These are phyloP conservation scores for Agrocybe praecox DNA, from an alignment of 768 basidiomycete genomes.

Conservation along the genomic window DNA sequence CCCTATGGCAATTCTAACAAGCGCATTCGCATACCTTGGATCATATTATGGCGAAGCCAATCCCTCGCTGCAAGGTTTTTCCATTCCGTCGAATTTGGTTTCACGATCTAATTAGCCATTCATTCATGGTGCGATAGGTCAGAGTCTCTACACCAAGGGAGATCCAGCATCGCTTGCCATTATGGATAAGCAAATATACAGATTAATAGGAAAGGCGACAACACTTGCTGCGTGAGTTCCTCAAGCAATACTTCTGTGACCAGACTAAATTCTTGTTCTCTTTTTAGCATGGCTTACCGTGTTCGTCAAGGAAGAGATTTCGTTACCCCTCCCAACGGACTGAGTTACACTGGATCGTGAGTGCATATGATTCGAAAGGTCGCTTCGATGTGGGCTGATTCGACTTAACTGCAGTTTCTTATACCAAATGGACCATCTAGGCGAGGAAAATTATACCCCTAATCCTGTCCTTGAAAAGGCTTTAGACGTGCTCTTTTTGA, in stretches of 20 bases:
- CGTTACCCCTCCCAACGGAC: constrained; percentile 78
- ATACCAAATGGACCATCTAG: constrained; percentile 88
- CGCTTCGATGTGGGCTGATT: not conserved
- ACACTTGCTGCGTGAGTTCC: constrained; percentile 84
- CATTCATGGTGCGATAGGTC: constrained; percentile 62
- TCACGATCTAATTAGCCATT: not conserved
- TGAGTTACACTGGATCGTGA: constrained; percentile 84
- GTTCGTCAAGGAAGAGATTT: constrained; percentile 90
- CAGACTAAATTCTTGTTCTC: constrained; percentile 1
- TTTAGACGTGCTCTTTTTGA: constrained; percentile 83
- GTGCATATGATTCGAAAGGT: constrained; percentile 15
- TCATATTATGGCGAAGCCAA: constrained; percentile 89
- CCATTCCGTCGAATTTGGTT: not conserved
- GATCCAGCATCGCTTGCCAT: constrained; percentile 65
- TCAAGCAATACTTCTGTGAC: no score
- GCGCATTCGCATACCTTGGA: constrained; percentile 85
- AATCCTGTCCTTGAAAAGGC: constrained; percentile 88
- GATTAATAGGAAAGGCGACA: constrained; percentile 86
- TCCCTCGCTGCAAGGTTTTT: constrained; percentile 77
- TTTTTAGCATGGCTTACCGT: constrained; percentile 83
- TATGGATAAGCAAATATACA: constrained; percentile 93
- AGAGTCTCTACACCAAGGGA: constrained; percentile 75
- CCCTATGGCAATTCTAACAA: constrained; percentile 89
- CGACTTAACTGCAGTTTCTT: constrained; percentile 57
- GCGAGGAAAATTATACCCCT: constrained; percentile 72